Evolutionary conservation across 495 filamentous ascomycete genomes (phyloP).

Genomic region (Neurospora sp.): DNA sequence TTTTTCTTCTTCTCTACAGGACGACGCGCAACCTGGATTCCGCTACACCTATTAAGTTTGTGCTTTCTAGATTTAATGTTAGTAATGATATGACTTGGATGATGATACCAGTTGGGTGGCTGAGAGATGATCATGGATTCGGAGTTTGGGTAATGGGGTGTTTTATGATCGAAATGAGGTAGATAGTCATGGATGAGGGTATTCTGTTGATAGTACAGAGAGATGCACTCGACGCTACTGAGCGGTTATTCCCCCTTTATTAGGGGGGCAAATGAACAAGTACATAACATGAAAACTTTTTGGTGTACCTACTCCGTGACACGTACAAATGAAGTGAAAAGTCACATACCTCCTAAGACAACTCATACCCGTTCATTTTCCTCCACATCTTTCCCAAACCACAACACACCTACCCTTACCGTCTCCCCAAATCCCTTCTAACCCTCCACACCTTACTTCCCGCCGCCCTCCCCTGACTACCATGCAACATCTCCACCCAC

Average conservation of each 20-base stretch:
- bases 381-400: no score
- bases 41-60: slow-evolving; percentile 36
- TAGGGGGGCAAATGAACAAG: neutral
- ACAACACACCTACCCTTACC: neutral
- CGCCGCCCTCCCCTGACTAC: slow-evolving; percentile 35
- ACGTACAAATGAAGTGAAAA: neutral
- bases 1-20: slow-evolving; percentile 20
- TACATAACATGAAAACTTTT: neutral
- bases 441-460: slow-evolving; percentile 46
- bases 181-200: neutral
- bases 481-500: slow-evolving; percentile 43
- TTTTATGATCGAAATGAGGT: neutral
- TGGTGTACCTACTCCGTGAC: neutral
- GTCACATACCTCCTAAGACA: no score
- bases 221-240: neutral
- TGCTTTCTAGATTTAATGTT: neutral
- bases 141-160: neutral
- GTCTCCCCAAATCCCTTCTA: slow-evolving; percentile 39
- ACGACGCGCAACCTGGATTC: slow-evolving; percentile 32
- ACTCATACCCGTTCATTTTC: no score
- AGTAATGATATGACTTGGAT: neutral
- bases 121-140: neutral
- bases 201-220: neutral
- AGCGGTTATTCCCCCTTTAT: neutral
- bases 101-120: neutral